These are phyloP conservation scores for Plasmodium gaboni DNA, from an alignment of 169 alveolate species.

Conservation along the genomic window DNA sequence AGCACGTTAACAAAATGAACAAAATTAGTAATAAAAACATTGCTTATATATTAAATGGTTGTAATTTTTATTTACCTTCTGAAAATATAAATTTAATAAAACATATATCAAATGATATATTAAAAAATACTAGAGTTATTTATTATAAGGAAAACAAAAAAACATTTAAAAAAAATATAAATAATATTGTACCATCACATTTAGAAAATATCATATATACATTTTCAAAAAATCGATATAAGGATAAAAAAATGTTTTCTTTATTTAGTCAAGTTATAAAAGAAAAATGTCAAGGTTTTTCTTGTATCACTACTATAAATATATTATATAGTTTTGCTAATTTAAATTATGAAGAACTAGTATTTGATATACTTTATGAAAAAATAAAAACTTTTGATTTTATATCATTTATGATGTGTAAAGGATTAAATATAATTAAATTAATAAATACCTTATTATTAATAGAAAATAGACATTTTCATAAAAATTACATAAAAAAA, in stretches of 20 bases:
- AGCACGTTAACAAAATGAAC: conserved; percentile 43
- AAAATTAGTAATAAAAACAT: conserved; percentile 59
- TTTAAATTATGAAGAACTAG: conserved; percentile 55
- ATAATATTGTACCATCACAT: conserved; percentile 69
- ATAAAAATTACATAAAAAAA: not conserved
- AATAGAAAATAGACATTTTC: conserved; percentile 30
- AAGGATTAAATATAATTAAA: conserved; percentile 65
- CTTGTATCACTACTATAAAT: conserved; percentile 61
- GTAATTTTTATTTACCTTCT: conserved; percentile 39
- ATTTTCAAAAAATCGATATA: conserved; percentile 56
- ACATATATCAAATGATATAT: conserved; percentile 28
- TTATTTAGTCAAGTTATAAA: conserved; percentile 62
- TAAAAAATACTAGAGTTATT: conserved; percentile 4
- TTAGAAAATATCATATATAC: conserved; percentile 71
- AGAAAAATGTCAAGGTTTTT: conserved; percentile 71
- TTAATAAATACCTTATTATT: conserved; percentile 47
- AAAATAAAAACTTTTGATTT: conserved; percentile 67
- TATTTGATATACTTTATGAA: conserved; percentile 61
- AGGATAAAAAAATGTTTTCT: conserved; percentile 28
- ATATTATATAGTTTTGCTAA: conserved; percentile 51
- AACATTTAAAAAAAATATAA: conserved; percentile 30
- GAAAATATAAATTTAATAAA: conserved; percentile 53
- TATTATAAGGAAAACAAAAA: not conserved
- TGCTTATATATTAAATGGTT: conserved; percentile 64
- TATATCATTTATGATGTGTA: conserved; percentile 62